Evolutionary conservation across 371 early-diverging fungal species (phyloP), one percentile per base, ranked within the genome.

Genomic region (Mortierella sp.): DNA sequence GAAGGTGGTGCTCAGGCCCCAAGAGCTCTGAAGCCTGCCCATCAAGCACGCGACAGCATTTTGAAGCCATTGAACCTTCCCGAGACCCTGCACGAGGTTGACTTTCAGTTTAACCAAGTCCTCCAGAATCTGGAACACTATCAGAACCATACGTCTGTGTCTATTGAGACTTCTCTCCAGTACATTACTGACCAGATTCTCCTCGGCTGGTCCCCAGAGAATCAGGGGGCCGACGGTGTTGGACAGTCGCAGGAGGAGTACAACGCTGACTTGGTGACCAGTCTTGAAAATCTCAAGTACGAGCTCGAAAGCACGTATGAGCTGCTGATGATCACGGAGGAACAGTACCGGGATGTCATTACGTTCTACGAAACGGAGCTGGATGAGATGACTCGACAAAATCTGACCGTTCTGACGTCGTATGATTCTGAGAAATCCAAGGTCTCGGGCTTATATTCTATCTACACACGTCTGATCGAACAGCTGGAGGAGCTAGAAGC

Each of bases 231-330:
- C 4, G 64, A 69, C 27, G 76, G 61, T 17, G 50, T 48, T 19
- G 59, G 60, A 14, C 76, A 64, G 28, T 69, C 76, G 0, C 76
- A 69, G 43, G 76, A 75, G 39, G 76, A 75, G 21, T 75, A 75
- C 54, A 75, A 75, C 43, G 65, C 64, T 5, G 69, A 69, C 21
- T 50, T 75, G 26, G 61, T 64, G 1, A 41, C 70, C 2, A 68
- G 57, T 37, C 44, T 84, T 9, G 72, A 73, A 17, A 79, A 76
- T 30, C 62, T 86, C n/a, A 81, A 84, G 17, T 80, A 62, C 26
- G 86, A 88, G 37, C 64, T 88, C 9, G 81, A 82, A 24, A 84
- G 86, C 60, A 86, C 87, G 0, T 85, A 86, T 47, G 85, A 85
- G 27, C 83, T 88, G 76, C 79, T 88, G 69, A 85, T 84, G 66